Evolutionary conservation across 345 rosid species (phyloP).

Genomic region (Salix udensis): DNA sequence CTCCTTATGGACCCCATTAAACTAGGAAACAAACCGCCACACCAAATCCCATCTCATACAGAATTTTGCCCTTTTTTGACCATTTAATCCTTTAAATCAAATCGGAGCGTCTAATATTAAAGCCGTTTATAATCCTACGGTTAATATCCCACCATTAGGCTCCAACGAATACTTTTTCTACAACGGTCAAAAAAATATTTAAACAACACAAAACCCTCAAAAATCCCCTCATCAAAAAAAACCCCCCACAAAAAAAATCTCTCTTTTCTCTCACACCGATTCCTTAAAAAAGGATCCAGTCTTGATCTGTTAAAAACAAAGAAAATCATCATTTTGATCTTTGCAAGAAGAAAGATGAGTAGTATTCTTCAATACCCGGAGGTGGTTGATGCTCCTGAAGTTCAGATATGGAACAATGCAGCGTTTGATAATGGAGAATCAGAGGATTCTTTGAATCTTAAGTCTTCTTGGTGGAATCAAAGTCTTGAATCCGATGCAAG

Average conservation of each 20-base stretch:
- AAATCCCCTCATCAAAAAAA: background rate
- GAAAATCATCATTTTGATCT: background rate
- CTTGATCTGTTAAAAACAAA: background rate
- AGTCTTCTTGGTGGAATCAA: conserved; percentile 50
- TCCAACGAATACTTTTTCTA: conserved; percentile 52
- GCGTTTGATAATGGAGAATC: conserved; percentile 74
- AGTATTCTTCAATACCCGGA: conserved; percentile 43
- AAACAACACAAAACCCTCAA: conserved; percentile 1
- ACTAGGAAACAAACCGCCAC: background rate
- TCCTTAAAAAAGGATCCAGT: background rate
- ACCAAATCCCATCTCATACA: background rate
- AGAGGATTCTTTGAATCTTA: conserved; percentile 37
- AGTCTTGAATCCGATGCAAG: conserved; percentile 56
- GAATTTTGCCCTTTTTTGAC: background rate
- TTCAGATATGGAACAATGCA: conserved; percentile 89
- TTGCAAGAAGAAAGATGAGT: conserved; percentile 42
- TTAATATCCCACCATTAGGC: conserved; percentile 16
- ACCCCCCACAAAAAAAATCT: background rate
- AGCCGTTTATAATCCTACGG: conserved; percentile 47
- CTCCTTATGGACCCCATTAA: conserved; percentile 1
- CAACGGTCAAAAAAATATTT: conserved; percentile 63
- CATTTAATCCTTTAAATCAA: conserved; percentile 36
- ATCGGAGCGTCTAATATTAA: conserved; percentile 59
- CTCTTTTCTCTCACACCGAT: background rate
- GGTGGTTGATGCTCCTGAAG: conserved; percentile 39